A percentile compares a stretch with the other conserved stretches of the same genome.
Conservation (phyloP, 2,329 filamentous ascomycete species). For the Cladophialophora psammophila region DNA sequence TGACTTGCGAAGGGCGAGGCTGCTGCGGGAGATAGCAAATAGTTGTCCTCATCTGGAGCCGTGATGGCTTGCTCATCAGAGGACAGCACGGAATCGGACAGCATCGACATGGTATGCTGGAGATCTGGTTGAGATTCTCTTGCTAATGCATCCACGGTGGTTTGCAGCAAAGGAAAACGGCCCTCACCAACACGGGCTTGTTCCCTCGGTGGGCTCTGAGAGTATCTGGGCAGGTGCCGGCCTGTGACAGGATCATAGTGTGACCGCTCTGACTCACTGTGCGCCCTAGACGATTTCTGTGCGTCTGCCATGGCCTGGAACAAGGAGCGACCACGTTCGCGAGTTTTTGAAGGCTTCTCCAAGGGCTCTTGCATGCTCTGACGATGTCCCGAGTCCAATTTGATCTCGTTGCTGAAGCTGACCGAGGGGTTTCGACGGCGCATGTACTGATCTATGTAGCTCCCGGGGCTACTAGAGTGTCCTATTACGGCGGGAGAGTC, state of each 20-base stretch:
- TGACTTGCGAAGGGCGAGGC: conserved; percentile 27
- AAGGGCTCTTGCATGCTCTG: conserved; percentile 51
- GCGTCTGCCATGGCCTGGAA: conserved; percentile 33
- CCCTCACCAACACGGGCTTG: conserved; percentile 39
- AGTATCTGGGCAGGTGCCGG: conserved; percentile 36
- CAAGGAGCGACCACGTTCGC: conserved; percentile 36
- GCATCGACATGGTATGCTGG: conserved; percentile 32
- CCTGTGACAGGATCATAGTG: conserved; percentile 40
- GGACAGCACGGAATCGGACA: conserved; percentile 37
- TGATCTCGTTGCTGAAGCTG: conserved; percentile 52
- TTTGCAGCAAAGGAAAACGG: conserved; percentile 40
- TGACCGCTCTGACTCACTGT: conserved; percentile 39
- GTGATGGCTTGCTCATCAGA: conserved; percentile 35
- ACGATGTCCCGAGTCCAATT: conserved; percentile 49
- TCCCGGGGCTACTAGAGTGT: conserved; percentile 39
- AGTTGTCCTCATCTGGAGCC: conserved; percentile 28
- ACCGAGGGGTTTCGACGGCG: conserved; percentile 52
- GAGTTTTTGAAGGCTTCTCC: conserved; percentile 43
- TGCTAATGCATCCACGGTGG: conserved; percentile 41
- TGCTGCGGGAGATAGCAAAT: conserved; percentile 31
- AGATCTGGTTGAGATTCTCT: conserved; percentile 35
- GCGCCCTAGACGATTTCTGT: conserved; percentile 26
- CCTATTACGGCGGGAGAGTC: conserved; percentile 41
- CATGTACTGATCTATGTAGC: conserved; percentile 49
- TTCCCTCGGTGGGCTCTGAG: conserved; percentile 36